Evolutionary conservation across 2,329 filamentous ascomycete species (phyloP).

Genomic region (Apiospora kogelbergensis): DNA sequence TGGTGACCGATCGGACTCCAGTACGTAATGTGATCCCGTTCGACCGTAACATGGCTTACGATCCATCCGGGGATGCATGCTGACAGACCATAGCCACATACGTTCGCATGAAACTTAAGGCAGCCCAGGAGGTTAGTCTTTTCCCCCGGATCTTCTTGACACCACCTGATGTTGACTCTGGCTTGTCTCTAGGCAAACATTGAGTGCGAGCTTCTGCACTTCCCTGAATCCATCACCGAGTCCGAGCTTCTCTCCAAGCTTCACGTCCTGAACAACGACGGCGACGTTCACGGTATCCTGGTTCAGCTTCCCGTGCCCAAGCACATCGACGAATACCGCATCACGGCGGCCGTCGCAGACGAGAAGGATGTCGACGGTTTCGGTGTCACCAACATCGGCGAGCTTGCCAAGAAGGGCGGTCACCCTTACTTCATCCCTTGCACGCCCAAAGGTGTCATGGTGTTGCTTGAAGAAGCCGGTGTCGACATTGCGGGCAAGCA

Average conservation of each 20-base stretch:
- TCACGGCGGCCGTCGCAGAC: slow-evolving; percentile 87
- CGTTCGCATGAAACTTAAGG: slow-evolving; percentile 99
- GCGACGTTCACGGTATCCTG: slow-evolving; percentile 84
- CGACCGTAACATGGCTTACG: neutral
- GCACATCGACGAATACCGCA: slow-evolving; percentile 83
- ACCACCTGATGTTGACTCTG: slow-evolving; percentile 14
- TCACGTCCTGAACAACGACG: slow-evolving; percentile 80
- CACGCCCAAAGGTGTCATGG: slow-evolving; percentile 97
- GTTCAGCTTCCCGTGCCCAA: slow-evolving; percentile 90
- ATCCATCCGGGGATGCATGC: neutral
- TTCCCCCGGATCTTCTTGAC: slow-evolving; percentile 43
- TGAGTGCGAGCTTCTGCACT: slow-evolving; percentile 80
- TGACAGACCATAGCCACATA: slow-evolving; percentile 68
- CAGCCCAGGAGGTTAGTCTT: slow-evolving; percentile 65
- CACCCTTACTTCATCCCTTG: slow-evolving; percentile 88
- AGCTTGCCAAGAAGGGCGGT: slow-evolving; percentile 93
- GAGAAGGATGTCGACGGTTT: slow-evolving; percentile 99
- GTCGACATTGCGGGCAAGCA: slow-evolving; percentile 86
- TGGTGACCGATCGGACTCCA: slow-evolving; percentile 88
- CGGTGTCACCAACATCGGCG: slow-evolving; percentile 89
- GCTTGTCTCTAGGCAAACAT: slow-evolving; percentile 72
- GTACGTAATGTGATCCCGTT: slow-evolving; percentile 49
- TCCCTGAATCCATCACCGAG: slow-evolving; percentile 78
- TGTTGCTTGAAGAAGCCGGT: slow-evolving; percentile 78
- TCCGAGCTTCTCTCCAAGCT: slow-evolving; percentile 84